phyloP scores from a whole-genome alignment of 2,329 filamentous ascomycete species.

The Polytolypa hystricis region DNA sequence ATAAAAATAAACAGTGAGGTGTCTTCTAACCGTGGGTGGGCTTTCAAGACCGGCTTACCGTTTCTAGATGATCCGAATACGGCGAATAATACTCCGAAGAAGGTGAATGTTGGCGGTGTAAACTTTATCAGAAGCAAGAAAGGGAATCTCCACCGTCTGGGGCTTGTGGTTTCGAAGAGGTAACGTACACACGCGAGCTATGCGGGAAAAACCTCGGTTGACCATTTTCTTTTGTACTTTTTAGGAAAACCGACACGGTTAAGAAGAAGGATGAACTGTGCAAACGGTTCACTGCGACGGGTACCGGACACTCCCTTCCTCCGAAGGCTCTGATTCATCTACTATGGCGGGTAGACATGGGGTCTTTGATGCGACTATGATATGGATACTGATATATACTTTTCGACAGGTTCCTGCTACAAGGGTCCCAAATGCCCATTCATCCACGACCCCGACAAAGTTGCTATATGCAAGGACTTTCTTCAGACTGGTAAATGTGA shows the following conservation, averaged over 20 bases:
- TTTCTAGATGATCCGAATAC: constrained; percentile 45
- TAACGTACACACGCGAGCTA: constrained; percentile 28
- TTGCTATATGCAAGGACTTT: constrained; percentile 82
- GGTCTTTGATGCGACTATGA: constrained; percentile 4
- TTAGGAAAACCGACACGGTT: constrained; percentile 35
- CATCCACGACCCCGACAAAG: constrained; percentile 72
- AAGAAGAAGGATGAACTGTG: constrained; percentile 65
- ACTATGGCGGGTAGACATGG: constrained; percentile 4
- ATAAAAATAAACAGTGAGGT: constrained; percentile 59
- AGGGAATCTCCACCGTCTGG: constrained; percentile 72
- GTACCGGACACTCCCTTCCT: constrained; percentile 35
- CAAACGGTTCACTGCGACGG: constrained; percentile 50
- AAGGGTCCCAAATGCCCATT: constrained; percentile 73
- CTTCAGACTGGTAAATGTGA: constrained; percentile 68
- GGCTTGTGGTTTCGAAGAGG: constrained; percentile 64
- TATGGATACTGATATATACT: constrained; percentile 17
- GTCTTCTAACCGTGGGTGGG: constrained; percentile 5
- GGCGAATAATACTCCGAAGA: constrained; percentile 62
- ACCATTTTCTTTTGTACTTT: neutral
- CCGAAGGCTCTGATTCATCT: constrained; percentile 10
- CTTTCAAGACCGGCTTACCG: constrained; percentile 35
- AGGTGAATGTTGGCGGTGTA: constrained; percentile 61
- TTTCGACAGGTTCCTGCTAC: constrained; percentile 62
- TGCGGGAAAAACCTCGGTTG: neutral
- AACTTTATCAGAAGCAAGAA: constrained; percentile 77